Evolutionary conservation across 2,329 filamentous ascomycete species (phyloP), one percentile per base, ranked within the genome.

Genomic region (Aspergillus amoenus): DNA sequence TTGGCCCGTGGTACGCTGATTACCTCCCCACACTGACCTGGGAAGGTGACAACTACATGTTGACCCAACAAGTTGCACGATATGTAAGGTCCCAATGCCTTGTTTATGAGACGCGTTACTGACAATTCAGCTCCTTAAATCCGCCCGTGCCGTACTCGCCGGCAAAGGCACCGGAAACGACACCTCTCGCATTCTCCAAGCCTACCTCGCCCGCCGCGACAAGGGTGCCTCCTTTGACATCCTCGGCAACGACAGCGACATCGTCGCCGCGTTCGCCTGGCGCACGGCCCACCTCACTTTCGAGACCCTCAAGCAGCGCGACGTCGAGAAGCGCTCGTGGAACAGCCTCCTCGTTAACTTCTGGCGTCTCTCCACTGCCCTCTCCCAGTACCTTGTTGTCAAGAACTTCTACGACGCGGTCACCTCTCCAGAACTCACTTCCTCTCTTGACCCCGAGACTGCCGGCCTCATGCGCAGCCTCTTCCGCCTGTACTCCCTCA

Each of bases 1-100:
- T 93, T 64, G 88, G 88, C 1, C 77, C 82, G 17, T 89, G 84
- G 82, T 92, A 91, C 66, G 81, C 88, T 27, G 88, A 92, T 71
- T 91, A 91, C 69, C 79, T 91, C 1, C 88, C 89, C 15, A 88
- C 84, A 0, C 73, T 79, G 13, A 90, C 88, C 9, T 90, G 87
- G 86, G 89, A 91, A 70, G 89, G 89, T 44, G 89, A 91, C 76
- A 91, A 90, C 78, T 91, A 89, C 78, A 91, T 92, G 88, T 79
- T 92, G 58, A 90, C 88, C 9, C 89, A 92, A 72, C 89, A 92
- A 76, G 88, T 91, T 3, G 87, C 87, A 3, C 83, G 88, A 57
- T 91, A 91, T 67, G 78, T 82, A 75, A 72, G 79, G 74, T 21
- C 2, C n/a, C 17, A 21, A 18, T 6, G 12, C 15, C 2, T 6